phyloP scores from a whole-genome alignment of 768 basidiomycete genomes.

The Kwoniella mangroviensis region DNA sequence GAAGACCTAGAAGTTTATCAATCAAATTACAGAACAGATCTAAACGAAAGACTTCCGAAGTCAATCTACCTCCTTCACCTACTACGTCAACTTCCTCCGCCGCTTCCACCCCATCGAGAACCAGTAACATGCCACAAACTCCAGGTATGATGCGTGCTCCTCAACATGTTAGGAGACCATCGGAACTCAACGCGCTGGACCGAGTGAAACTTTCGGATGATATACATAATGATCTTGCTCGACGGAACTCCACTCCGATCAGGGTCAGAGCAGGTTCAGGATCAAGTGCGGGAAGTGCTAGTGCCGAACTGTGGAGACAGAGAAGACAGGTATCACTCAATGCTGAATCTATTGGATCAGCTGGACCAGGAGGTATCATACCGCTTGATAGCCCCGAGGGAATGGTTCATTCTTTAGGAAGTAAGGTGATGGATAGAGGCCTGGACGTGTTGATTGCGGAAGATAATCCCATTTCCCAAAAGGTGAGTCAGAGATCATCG shows the following conservation, averaged over 20 bases:
- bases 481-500: slow-evolving; percentile 55
- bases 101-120: slow-evolving; percentile 83
- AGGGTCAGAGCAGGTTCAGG: slow-evolving; percentile 44
- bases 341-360: slow-evolving; percentile 13
- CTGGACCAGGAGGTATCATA: not conserved
- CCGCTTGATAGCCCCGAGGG: slow-evolving; percentile 38
- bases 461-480: slow-evolving; percentile 96
- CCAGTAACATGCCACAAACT: slow-evolving; percentile 71
- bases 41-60: slow-evolving; percentile 35
- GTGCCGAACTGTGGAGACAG: slow-evolving; percentile 49
- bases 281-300: slow-evolving; percentile 45
- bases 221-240: slow-evolving; percentile 59
- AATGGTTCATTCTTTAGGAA: not conserved
- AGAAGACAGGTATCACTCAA: slow-evolving; percentile 34
- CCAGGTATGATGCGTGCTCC: slow-evolving; percentile 62
- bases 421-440: slow-evolving; percentile 67
- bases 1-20: slow-evolving; percentile 79
- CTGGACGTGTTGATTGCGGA: slow-evolving; percentile 94
- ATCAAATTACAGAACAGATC: slow-evolving; percentile 54
- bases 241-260: slow-evolving; percentile 77
- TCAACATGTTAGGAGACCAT: slow-evolving; percentile 71
- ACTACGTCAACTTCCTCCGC: slow-evolving; percentile 89
- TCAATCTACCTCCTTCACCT: slow-evolving; percentile 79
- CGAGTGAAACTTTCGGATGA: slow-evolving; percentile 83
- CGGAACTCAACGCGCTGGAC: slow-evolving; percentile 83